Evolutionary conservation across 2,329 filamentous ascomycete species (phyloP), one percentile per base, ranked within the genome.

Genomic region (Penicillium oxalicum): DNA sequence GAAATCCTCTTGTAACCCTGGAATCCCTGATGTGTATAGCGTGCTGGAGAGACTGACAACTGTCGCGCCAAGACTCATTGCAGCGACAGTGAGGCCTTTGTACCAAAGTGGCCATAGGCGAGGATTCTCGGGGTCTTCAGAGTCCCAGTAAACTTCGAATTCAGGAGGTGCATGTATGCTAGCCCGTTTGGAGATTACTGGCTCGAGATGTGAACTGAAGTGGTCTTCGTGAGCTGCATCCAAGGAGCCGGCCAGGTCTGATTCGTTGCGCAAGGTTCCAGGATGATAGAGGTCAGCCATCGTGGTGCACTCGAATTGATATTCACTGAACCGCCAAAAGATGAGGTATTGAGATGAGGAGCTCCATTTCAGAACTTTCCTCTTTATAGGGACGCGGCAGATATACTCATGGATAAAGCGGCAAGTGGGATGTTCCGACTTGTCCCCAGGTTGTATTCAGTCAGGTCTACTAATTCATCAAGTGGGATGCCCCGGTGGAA

Each of bases 11-110:
- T 57, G 18, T 11, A 58, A 33, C 0, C 54, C 54, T 8, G 50
- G 54, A 39, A 56, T 55, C 1, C 47, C 48, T 5, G 50, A 54
- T 13, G 56, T 55, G 33, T 57, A 58, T 4, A 51, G 12, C 4
- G 56, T 58, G 43, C 57, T 59, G 45, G 33, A 52, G 2, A 59
- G 51, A 41, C 44, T 52, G 28, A 56, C 40, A 5, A 58, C 50
- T 3, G 53, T 56, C 2, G 53, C 55, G 0, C 55, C 51, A 26
- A 54, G 38, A 12, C 53, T 51, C 55, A 58, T 59, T 1, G 50
- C 35, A 12, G 43, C 33, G 6, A 57, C 36, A 28, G 13, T 44
- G 11, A 54, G 9, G 9, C 36, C 11, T 42, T 56, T 57, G 40
- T 56, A 56, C 49, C 44, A 54, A 12, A 52, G 33, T 6, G 55